phyloP scores from a whole-genome alignment of 768 basidiomycete genomes.

The Russula emetica region DNA sequence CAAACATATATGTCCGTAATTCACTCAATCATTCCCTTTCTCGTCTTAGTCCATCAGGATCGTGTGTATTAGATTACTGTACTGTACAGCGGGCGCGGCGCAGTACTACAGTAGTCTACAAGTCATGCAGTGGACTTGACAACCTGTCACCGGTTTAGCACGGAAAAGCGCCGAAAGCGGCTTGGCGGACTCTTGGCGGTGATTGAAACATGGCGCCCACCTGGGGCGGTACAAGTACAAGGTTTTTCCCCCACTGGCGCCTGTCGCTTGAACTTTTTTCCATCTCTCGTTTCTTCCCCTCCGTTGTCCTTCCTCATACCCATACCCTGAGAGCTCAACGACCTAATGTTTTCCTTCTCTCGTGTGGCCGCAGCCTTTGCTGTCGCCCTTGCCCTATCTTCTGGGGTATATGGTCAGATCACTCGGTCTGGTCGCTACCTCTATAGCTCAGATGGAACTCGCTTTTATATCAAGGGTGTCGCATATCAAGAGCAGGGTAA shows the following conservation, averaged over 20 bases:
- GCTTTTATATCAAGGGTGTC: slow-evolving; percentile 87
- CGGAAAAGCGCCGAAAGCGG: not conserved
- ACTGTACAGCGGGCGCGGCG: not conserved
- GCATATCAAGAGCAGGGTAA: slow-evolving; percentile 82
- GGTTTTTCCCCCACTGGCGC: not conserved
- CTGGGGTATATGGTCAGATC: slow-evolving; percentile 54
- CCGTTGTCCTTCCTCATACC: slow-evolving; percentile 2
- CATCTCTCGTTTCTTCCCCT: not conserved
- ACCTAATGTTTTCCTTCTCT: slow-evolving; percentile 32
- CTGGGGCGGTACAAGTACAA: not conserved
- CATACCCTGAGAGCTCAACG: slow-evolving; percentile 7
- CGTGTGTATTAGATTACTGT: not conserved
- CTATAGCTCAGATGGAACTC: slow-evolving; percentile 64
- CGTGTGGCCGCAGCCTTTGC: slow-evolving; percentile 34
- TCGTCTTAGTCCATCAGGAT: not conserved
- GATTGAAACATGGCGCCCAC: not conserved
- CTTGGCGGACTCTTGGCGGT: not conserved
- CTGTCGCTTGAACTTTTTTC: not conserved
- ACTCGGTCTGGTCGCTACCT: slow-evolving; percentile 74
- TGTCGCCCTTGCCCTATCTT: slow-evolving; percentile 41
- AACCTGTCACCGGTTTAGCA: not conserved
- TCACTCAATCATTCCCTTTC: not conserved
- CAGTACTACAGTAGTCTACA: too few relatives aligned
- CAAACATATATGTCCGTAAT: not conserved
- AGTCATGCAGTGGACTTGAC: not conserved